Conservation (phyloP, 1,284 basidiomycete species). For the Wolfiporia cocos region DNA sequence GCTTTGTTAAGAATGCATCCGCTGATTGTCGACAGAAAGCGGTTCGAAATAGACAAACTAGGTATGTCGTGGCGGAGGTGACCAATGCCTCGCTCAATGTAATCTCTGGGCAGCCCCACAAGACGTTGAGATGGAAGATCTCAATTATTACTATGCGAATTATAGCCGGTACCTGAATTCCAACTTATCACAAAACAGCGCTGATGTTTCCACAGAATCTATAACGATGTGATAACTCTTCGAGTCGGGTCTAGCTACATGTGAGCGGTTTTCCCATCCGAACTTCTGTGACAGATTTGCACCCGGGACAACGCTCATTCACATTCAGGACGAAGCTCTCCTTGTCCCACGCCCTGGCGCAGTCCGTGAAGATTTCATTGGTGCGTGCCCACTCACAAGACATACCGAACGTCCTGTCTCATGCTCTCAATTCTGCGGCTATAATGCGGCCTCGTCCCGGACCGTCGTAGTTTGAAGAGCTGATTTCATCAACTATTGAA, state of each 20-base stretch:
- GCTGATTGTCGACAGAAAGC: slow-evolving; percentile 51
- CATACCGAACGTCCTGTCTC: neutral
- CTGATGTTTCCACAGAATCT: slow-evolving; percentile 56
- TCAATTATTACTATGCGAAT: slow-evolving; percentile 96
- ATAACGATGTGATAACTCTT: slow-evolving; percentile 97
- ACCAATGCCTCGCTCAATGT: neutral
- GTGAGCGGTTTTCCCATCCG: slow-evolving; percentile 52
- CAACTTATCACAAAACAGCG: slow-evolving; percentile 6
- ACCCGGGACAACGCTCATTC: no score
- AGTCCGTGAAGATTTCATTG: slow-evolving; percentile 95
- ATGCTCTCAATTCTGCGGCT: neutral
- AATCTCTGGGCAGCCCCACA: slow-evolving; percentile 52
- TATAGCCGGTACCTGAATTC: slow-evolving; percentile 71
- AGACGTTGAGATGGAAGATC: slow-evolving; percentile 90
- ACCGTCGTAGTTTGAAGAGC: slow-evolving; percentile 70
- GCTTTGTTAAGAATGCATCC: slow-evolving; percentile 1
- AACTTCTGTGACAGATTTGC: slow-evolving; percentile 8
- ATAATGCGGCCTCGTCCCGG: neutral
- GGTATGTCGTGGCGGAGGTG: slow-evolving; percentile 31
- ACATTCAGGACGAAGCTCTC: slow-evolving; percentile 85
- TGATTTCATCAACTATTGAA: slow-evolving; percentile 92
- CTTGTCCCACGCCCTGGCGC: slow-evolving; percentile 89
- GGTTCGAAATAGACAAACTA: slow-evolving; percentile 89
- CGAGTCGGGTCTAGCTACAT: slow-evolving; percentile 94
- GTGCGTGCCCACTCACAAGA: slow-evolving; percentile 30